Conservation (phyloP, 208 protist species). For the Leishmania turanica region DNA sequence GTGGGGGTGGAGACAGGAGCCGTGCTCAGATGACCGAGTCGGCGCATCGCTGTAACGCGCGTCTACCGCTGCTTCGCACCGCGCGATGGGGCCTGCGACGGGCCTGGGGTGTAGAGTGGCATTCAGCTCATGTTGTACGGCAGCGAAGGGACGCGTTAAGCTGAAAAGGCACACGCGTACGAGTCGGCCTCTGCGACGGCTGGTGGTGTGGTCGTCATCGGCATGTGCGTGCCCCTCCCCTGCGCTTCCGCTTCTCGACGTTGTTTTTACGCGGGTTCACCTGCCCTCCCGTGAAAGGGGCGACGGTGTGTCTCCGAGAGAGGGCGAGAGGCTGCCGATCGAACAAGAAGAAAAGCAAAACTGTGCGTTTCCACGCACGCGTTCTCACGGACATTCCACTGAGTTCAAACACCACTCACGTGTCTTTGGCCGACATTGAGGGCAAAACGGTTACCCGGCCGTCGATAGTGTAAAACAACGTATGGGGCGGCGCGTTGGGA, state of each 20-base stretch:
- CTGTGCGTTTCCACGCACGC: not conserved
- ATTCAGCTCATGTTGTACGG: not conserved
- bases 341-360: not conserved
- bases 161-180: not conserved
- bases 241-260: not conserved
- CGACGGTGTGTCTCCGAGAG: not conserved
- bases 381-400: not conserved
- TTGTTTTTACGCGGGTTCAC: not conserved
- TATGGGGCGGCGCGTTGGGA: not conserved
- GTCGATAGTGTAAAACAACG: not conserved
- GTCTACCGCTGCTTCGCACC: not conserved
- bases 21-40: not conserved
- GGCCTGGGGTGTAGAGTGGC: not conserved
- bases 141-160: not conserved
- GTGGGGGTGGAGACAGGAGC: not conserved
- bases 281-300: not conserved
- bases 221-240: not conserved
- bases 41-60: not conserved
- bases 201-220: not conserved
- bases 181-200: not conserved
- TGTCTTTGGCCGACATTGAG: not conserved
- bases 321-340: not conserved
- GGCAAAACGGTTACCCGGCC: too few relatives aligned
- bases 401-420: not conserved
- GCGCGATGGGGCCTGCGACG: not conserved